Evolutionary conservation across 2,329 filamentous ascomycete species (phyloP).

Genomic region (Diaporthe sp.): DNA sequence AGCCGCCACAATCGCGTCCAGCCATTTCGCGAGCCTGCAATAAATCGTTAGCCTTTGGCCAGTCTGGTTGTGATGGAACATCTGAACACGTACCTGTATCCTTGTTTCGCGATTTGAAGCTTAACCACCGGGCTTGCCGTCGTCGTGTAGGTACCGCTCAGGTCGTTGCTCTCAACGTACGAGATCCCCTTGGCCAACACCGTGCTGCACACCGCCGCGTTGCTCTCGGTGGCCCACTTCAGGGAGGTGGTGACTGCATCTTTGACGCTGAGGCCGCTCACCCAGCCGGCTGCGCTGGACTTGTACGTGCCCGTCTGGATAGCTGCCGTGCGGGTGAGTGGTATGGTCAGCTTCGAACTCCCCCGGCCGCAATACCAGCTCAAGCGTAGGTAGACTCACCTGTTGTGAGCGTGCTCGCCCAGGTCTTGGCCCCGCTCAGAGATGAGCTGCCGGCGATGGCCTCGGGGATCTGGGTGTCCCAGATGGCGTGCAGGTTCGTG

Average conservation of each 20-base stretch:
- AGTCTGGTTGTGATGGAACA: too few species aligned
- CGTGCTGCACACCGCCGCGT: constrained; percentile 58
- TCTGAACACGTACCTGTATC: constrained; percentile 48
- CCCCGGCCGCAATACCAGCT: neutral
- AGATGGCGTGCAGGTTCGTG: constrained; percentile 72
- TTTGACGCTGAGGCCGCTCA: constrained; percentile 50
- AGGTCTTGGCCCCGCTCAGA: constrained; percentile 53
- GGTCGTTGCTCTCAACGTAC: constrained; percentile 56
- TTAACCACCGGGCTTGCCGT: constrained; percentile 55
- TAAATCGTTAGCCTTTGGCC: neutral
- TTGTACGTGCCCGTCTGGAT: constrained; percentile 56
- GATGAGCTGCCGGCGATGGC: constrained; percentile 54
- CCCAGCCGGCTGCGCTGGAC: constrained; percentile 52
- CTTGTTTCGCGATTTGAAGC: constrained; percentile 61
- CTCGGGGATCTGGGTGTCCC: constrained; percentile 72
- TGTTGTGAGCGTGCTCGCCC: constrained; percentile 54
- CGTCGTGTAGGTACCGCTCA: constrained; percentile 56
- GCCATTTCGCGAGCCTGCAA: constrained; percentile 50
- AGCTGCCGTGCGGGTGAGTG: constrained; percentile 39
- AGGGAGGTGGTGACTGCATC: constrained; percentile 51
- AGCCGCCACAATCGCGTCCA: constrained; percentile 51
- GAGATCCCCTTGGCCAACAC: constrained; percentile 55
- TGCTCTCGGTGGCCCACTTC: constrained; percentile 57
- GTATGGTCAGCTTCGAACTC: neutral
- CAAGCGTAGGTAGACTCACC: constrained; percentile 40